These are phyloP conservation scores for Suillus brevipes DNA, from an alignment of 768 basidiomycete genomes.

Conservation along the genomic window DNA sequence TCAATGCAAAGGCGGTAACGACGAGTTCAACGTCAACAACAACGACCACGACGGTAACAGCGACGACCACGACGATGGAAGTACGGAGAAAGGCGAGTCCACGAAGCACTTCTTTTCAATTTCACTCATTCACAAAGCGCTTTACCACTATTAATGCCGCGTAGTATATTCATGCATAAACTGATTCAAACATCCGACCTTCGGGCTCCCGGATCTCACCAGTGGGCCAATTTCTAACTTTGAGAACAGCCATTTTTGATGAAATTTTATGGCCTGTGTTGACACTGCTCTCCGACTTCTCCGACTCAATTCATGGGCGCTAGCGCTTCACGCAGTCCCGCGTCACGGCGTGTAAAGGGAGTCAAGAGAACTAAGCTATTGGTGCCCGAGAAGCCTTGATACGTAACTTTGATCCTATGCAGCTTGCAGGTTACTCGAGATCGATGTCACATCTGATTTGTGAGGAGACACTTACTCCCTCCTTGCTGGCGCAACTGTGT, in stretches of 20 bases:
- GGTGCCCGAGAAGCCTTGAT: not conserved
- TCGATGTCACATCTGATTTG: not conserved
- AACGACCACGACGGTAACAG: slow-evolving; percentile 9
- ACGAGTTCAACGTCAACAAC: slow-evolving; percentile 11
- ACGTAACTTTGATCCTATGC: not conserved
- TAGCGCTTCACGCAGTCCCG: not conserved
- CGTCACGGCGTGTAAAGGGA: not conserved
- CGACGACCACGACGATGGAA: slow-evolving; percentile 8
- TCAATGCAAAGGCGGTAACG: slow-evolving; percentile 10
- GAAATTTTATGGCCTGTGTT: not conserved
- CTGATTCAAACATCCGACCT: slow-evolving; percentile 1
- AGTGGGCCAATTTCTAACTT: not conserved
- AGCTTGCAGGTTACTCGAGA: not conserved
- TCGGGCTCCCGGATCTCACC: slow-evolving; percentile 1
- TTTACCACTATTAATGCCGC: not conserved
- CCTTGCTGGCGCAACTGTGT: not conserved
- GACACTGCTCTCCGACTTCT: not conserved
- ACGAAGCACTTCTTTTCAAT: slow-evolving; percentile 1
- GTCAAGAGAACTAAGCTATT: not conserved
- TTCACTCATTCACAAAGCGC: slow-evolving; percentile 6
- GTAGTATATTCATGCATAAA: not conserved
- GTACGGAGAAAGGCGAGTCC: slow-evolving; percentile 11
- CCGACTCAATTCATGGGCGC: slow-evolving; percentile 1
- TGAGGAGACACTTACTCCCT: not conserved
- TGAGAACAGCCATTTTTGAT: not conserved